Evolutionary conservation across 441 rosid species (phyloP).

Genomic region (Eugenia klotzschiana): DNA sequence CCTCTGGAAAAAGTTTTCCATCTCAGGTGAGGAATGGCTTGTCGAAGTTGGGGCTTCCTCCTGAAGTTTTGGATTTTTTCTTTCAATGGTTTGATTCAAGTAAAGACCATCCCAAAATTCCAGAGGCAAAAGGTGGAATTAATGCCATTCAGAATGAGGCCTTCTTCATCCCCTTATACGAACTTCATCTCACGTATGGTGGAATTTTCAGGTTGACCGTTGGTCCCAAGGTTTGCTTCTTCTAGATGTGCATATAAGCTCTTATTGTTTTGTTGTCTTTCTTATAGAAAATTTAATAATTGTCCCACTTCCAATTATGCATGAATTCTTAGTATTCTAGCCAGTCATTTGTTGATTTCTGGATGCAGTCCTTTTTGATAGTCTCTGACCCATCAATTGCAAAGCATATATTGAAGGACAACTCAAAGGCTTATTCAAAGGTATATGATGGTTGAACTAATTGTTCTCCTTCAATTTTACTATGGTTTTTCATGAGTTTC

Average conservation of each 20-base stretch:
- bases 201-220: slow-evolving; percentile 82
- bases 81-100: slow-evolving; percentile 40
- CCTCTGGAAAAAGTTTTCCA: slow-evolving; percentile 34
- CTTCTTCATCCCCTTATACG: slow-evolving; percentile 81
- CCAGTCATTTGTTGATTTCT: background rate
- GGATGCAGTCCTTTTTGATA: slow-evolving; percentile 69
- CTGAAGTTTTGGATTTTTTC: slow-evolving; percentile 34
- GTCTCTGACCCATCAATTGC: slow-evolving; percentile 93
- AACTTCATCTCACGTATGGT: slow-evolving; percentile 87
- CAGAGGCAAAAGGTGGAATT: slow-evolving; percentile 67
- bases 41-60: slow-evolving; percentile 60
- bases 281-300: background rate
- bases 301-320: background rate
- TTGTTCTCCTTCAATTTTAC: background rate
- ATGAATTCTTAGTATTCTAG: background rate
- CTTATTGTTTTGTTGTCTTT: background rate
- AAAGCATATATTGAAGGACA: slow-evolving; percentile 76
- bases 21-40: slow-evolving; percentile 47
- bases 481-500: background rate
- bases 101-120: slow-evolving; percentile 51
- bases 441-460: slow-evolving; percentile 12
- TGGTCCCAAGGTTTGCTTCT: slow-evolving; percentile 81
- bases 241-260: background rate
- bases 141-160: slow-evolving; percentile 64
- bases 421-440: slow-evolving; percentile 85